Conservation (phyloP, 208 protist genomes). For the Crithidia brevicula region DNA sequence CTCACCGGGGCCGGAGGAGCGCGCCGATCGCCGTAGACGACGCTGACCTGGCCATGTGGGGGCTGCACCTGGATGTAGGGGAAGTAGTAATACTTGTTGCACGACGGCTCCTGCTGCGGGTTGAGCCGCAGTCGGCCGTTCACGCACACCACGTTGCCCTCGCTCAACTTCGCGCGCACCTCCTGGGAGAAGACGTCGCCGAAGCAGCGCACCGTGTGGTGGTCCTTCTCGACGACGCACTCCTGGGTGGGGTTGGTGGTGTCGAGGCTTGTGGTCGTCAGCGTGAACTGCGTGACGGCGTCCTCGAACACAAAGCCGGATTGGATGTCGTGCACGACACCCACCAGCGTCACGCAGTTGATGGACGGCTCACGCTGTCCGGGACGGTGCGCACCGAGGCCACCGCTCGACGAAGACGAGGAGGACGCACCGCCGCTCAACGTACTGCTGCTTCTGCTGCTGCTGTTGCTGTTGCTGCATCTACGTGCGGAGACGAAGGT, state of each 20-base stretch:
- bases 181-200: slow-evolving; percentile 89
- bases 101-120: slow-evolving; percentile 87
- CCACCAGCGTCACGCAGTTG: slow-evolving; percentile 90
- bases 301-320: slow-evolving; percentile 91
- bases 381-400: slow-evolving; percentile 18
- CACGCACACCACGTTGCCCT: slow-evolving; percentile 89
- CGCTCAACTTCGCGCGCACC: slow-evolving; percentile 69
- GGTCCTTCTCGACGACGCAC: slow-evolving; percentile 91
- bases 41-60: slow-evolving; percentile 85
- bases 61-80: slow-evolving; percentile 91
- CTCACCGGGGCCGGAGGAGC: slow-evolving; percentile 49
- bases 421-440: background rate
- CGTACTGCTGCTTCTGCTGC: slow-evolving; percentile 5
- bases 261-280: slow-evolving; percentile 89
- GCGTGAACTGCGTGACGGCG: slow-evolving; percentile 91
- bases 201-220: slow-evolving; percentile 92
- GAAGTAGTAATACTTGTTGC: slow-evolving; percentile 93
- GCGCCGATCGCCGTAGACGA: slow-evolving; percentile 80
- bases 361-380: slow-evolving; percentile 48
- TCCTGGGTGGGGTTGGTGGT: slow-evolving; percentile 73
- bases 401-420: background rate
- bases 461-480: slow-evolving; percentile 11
- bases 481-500: background rate
- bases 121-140: slow-evolving; percentile 88
- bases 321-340: slow-evolving; percentile 92